Conservation (phyloP, 2,329 filamentous ascomycete genomes). For the Venturia asperata region DNA sequence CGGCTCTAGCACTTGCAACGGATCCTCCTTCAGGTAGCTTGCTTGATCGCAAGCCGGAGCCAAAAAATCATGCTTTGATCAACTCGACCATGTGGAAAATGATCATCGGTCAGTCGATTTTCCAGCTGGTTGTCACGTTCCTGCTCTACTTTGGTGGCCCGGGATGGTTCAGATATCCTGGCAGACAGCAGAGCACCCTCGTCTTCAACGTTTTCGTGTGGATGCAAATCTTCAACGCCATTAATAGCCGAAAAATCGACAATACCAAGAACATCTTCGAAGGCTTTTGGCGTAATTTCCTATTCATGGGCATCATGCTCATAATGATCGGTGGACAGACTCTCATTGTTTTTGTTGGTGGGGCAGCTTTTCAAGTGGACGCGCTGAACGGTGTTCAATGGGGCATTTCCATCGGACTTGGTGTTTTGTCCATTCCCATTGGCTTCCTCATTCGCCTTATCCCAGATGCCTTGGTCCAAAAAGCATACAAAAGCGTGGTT, state of each 20-base stretch:
- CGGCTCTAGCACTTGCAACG: constrained; percentile 79
- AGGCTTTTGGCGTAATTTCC: constrained; percentile 73
- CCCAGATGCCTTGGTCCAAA: constrained; percentile 59
- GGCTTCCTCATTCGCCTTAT: constrained; percentile 75
- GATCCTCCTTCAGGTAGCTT: constrained; percentile 81
- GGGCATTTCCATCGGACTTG: constrained; percentile 79
- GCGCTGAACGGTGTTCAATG: constrained; percentile 68
- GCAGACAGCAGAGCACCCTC: constrained; percentile 55
- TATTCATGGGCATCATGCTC: constrained; percentile 78
- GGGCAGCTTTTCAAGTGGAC: constrained; percentile 68
- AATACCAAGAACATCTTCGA: constrained; percentile 96
- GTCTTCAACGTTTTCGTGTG: constrained; percentile 98
- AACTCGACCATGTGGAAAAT: constrained; percentile 98
- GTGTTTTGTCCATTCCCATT: constrained; percentile 75
- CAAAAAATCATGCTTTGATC: constrained; percentile 68
- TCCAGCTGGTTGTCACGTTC: constrained; percentile 73
- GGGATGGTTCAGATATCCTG: constrained; percentile 52
- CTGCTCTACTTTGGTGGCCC: constrained; percentile 70
- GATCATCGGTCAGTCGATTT: constrained; percentile 88
- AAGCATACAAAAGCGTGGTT: constrained; percentile 40
- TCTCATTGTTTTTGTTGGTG: constrained; percentile 83
- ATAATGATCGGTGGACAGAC: constrained; percentile 87
- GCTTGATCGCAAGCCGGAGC: constrained; percentile 69
- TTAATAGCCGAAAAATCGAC: constrained; percentile 92
- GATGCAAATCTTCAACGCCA: constrained; percentile 99